Evolutionary conservation across 768 basidiomycete genomes (phyloP).

Genomic region (Phaeotremella fagi): DNA sequence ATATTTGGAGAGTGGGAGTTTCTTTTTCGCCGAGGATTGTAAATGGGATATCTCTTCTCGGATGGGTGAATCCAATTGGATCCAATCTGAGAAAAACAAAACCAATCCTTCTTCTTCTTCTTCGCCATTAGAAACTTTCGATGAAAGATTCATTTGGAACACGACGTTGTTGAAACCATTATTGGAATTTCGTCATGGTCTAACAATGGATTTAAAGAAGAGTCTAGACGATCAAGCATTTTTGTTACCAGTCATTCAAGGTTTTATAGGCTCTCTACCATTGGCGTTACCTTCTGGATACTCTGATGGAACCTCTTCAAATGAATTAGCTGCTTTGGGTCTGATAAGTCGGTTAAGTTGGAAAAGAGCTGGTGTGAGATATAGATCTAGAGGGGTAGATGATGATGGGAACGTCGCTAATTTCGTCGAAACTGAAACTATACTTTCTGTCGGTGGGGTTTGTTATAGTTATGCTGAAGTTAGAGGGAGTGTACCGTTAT

Average conservation of each 20-base stretch:
- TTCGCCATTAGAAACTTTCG: slow-evolving; percentile 37
- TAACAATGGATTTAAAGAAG: slow-evolving; percentile 63
- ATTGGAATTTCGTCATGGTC: slow-evolving; percentile 76
- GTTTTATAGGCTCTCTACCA: slow-evolving; percentile 77
- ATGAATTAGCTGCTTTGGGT: slow-evolving; percentile 68
- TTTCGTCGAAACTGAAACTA: slow-evolving; percentile 94
- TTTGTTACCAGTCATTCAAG: slow-evolving; percentile 86
- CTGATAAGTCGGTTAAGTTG: slow-evolving; percentile 83
- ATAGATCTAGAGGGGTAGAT: slow-evolving; percentile 93
- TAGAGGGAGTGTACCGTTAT: slow-evolving; percentile 91
- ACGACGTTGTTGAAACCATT: slow-evolving; percentile 80
- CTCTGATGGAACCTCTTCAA: slow-evolving; percentile 70
- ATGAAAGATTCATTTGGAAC: slow-evolving; percentile 73
- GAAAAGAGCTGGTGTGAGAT: slow-evolving; percentile 94
- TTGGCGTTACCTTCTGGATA: slow-evolving; percentile 53
- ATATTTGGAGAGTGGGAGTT: slow-evolving; percentile 83
- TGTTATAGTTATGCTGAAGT: slow-evolving; percentile 90
- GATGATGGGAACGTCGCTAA: slow-evolving; percentile 83
- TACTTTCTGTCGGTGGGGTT: slow-evolving; percentile 79
- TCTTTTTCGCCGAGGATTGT: slow-evolving; percentile 81
- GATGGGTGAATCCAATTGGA: slow-evolving; percentile 63
- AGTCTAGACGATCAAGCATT: slow-evolving; percentile 60
- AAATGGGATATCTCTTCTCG: slow-evolving; percentile 87
- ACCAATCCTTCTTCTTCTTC: background rate
- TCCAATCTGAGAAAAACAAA: slow-evolving; percentile 50